Conservation (phyloP, 2,329 filamentous ascomycete genomes). For the Ophiosphaerella herpotricha region DNA sequence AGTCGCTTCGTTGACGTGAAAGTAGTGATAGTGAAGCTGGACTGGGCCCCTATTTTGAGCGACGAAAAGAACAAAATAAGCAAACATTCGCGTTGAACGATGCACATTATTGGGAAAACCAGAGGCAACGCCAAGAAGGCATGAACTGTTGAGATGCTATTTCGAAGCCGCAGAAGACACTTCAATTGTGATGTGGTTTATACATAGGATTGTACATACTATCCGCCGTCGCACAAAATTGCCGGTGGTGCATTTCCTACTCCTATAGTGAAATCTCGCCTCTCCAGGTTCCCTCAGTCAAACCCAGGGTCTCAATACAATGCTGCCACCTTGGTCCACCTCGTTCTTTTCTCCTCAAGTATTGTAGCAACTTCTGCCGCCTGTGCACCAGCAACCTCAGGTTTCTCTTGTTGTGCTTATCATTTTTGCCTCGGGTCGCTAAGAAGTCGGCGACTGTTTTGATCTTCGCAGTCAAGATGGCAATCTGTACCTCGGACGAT, state of each 20-base stretch:
- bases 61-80: too few relatives aligned
- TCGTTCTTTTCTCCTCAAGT: slow-evolving; percentile 86
- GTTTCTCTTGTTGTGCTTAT: slow-evolving; percentile 94
- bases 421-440: slow-evolving; percentile 72
- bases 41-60: too few relatives aligned
- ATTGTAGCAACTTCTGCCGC: slow-evolving; percentile 84
- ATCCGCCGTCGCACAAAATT: not conserved
- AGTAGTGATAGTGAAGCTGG: too few relatives aligned
- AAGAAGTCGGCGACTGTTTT: slow-evolving; percentile 75
- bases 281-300: slow-evolving; percentile 88
- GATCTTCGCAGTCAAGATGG: slow-evolving; percentile 94
- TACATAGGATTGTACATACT: not conserved
- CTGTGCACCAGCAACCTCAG: slow-evolving; percentile 82
- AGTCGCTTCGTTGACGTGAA: too few relatives aligned
- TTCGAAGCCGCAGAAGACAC: too few relatives aligned
- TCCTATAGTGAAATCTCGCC: slow-evolving; percentile 77
- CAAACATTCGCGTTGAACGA: too few relatives aligned
- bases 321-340: slow-evolving; percentile 90
- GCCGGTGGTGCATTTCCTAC: not conserved
- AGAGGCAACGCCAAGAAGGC: too few relatives aligned
- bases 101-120: too few relatives aligned
- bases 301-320: slow-evolving; percentile 79
- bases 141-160: too few relatives aligned
- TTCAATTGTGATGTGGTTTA: not conserved
- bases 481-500: slow-evolving; percentile 95